Conservation (phyloP, 2,329 filamentous ascomycete species). For the Sporothrix inflata region DNA sequence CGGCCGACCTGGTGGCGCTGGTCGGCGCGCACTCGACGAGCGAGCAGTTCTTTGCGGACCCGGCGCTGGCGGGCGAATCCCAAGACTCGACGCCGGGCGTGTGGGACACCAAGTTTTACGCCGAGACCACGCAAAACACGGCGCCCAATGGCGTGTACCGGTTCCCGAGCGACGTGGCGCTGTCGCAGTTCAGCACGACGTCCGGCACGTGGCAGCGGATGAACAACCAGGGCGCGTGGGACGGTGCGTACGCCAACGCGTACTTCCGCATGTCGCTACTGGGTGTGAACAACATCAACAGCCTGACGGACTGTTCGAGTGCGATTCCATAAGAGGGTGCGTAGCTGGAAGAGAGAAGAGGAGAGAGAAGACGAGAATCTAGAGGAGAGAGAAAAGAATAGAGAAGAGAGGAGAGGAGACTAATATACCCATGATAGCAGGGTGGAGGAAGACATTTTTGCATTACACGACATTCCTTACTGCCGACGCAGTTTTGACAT, state of each 20-base stretch:
- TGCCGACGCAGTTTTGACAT: constrained; percentile 7
- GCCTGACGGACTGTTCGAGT: constrained; percentile 57
- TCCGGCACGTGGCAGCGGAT: constrained; percentile 46
- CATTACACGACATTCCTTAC: constrained; percentile 10
- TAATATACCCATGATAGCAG: background rate
- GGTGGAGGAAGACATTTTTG: background rate
- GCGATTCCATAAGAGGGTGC: constrained; percentile 10
- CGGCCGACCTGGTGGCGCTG: constrained; percentile 56
- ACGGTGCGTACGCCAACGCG: constrained; percentile 55
- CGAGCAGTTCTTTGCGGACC: constrained; percentile 52
- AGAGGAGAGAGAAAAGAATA: no score
- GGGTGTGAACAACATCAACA: constrained; percentile 60
- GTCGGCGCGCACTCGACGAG: constrained; percentile 58
- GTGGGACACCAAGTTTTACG: constrained; percentile 57
- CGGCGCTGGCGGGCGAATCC: constrained; percentile 42
- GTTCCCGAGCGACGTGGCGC: constrained; percentile 48
- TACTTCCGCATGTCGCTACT: constrained; percentile 59
- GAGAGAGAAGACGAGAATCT: no score
- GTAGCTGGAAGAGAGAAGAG: background rate
- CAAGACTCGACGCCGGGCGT: constrained; percentile 54
- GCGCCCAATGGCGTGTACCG: constrained; percentile 42
- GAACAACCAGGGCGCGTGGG: constrained; percentile 44
- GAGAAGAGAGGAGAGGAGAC: background rate
- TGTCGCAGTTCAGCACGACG: constrained; percentile 45
- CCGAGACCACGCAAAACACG: constrained; percentile 42